Percentiles rank a stretch among this genome's conserved stretches.
These are phyloP conservation scores for Hirschfeldia incana DNA, from an alignment of 345 rosid genomes.

Conservation along the genomic window DNA sequence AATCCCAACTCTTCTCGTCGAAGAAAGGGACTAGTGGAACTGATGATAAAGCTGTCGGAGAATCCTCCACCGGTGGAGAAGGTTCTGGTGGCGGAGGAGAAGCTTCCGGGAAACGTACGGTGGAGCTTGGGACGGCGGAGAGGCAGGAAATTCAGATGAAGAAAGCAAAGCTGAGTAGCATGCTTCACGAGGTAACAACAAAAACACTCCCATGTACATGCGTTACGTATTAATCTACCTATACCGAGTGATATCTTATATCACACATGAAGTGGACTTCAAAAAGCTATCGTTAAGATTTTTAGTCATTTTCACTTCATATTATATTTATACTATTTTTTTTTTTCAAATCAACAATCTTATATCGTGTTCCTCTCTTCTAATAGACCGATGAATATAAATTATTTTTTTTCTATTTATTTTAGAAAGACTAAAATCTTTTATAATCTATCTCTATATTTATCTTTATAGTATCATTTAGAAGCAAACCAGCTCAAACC, in stretches of 20 bases:
- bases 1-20: constrained; percentile 33
- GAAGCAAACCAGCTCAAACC: no score
- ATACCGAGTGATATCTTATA: constrained; percentile 31
- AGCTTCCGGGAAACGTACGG: constrained; percentile 49
- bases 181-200: constrained; percentile 87
- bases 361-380: neutral
- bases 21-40: constrained; percentile 49
- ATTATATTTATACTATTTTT: constrained; percentile 7
- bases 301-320: constrained; percentile 35
- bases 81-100: constrained; percentile 50
- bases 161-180: constrained; percentile 83
- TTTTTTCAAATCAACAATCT: constrained; percentile 21
- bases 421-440: neutral
- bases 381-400: constrained; percentile 6
- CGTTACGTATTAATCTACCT: constrained; percentile 11
- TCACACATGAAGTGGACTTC: constrained; percentile 36
- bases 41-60: constrained; percentile 50
- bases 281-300: constrained; percentile 9
- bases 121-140: constrained; percentile 76
- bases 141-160: constrained; percentile 98
- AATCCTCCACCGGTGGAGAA: constrained; percentile 53
- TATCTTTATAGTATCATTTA: no score
- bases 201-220: neutral
- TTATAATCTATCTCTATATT: no score
- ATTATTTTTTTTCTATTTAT: neutral